Percentiles rank a stretch among this genome's conserved stretches.
Conservation (phyloP, 371 early-diverging fungal genomes). For the Zancudomyces culisetae region DNA sequence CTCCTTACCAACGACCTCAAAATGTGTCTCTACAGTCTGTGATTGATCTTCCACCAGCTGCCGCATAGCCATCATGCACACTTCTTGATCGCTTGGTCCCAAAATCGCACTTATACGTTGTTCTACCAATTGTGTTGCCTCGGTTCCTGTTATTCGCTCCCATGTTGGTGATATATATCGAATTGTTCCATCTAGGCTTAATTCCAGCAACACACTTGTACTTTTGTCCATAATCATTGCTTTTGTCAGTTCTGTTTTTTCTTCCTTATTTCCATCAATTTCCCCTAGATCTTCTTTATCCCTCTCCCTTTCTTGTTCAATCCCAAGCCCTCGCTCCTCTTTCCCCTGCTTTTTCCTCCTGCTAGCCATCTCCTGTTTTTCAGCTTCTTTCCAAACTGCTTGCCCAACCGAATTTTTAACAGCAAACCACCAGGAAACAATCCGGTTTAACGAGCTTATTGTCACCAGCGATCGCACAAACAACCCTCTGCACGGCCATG, state of each 20-base stretch:
- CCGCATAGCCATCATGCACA: conserved; percentile 45
- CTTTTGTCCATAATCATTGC: conserved; percentile 9
- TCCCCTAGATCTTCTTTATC: not conserved
- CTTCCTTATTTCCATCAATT: not conserved
- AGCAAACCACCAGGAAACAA: conserved; percentile 18
- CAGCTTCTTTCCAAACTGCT: conserved; percentile 1
- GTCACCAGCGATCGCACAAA: conserved; percentile 17
- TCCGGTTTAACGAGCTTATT: conserved; percentile 21
- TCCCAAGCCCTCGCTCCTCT: not conserved
- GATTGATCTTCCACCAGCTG: conserved; percentile 46
- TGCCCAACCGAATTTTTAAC: conserved; percentile 6
- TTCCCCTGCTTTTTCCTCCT: not conserved
- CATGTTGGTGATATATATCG: conserved; percentile 21
- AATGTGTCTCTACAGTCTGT: conserved; percentile 53
- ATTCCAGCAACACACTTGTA: conserved; percentile 17
- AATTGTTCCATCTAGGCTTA: conserved; percentile 16
- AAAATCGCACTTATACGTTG: conserved; percentile 13
- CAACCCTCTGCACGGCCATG: conserved; percentile 20
- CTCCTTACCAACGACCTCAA: conserved; percentile 28
- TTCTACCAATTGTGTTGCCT: conserved; percentile 9
- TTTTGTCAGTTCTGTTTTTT: not conserved
- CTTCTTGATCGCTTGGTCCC: conserved; percentile 27
- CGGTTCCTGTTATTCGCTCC: conserved; percentile 9
- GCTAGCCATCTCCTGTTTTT: not conserved
- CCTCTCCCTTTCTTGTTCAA: not conserved